These are phyloP conservation scores for Schizosaccharomyces versatilis DNA, from an alignment of 1,139 yeast genomes.

Conservation along the genomic window DNA sequence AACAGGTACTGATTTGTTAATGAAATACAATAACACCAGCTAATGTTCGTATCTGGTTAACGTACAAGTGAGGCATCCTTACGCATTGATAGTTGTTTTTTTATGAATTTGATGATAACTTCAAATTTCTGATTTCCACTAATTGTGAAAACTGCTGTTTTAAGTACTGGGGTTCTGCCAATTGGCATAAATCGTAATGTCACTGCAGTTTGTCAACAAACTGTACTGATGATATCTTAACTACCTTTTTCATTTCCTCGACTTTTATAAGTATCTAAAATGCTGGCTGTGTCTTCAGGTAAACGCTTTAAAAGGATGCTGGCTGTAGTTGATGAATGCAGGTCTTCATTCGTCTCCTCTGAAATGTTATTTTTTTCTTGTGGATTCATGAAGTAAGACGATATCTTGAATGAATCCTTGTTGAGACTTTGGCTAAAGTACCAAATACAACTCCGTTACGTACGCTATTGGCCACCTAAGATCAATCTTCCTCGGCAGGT, in stretches of 20 bases:
- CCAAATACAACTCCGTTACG: too few relatives aligned
- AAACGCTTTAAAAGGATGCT: background rate
- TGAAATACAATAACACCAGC: background rate
- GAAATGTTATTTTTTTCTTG: too few relatives aligned
- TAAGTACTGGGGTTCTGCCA: conserved; percentile 2
- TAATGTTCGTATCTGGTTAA: background rate
- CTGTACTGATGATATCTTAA: background rate
- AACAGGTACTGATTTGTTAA: background rate
- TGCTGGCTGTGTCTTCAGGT: background rate
- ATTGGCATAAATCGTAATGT: conserved; percentile 1
- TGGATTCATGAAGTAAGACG: too few relatives aligned
- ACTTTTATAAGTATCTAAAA: background rate
- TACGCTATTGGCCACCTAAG: too few relatives aligned
- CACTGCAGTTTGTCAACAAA: background rate
- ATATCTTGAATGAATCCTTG: too few relatives aligned
- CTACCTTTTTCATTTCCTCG: background rate
- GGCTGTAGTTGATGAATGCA: too few relatives aligned
- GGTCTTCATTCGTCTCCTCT: too few relatives aligned
- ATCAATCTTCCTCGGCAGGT: too few relatives aligned
- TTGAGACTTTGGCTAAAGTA: too few relatives aligned
- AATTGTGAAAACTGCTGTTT: background rate
- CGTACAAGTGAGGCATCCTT: background rate
- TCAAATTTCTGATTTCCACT: background rate
- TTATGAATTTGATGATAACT: background rate
- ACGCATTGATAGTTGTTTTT: background rate